Conservation (phyloP, 306 rosid genomes). For the Fragaria nilgerrensis region DNA sequence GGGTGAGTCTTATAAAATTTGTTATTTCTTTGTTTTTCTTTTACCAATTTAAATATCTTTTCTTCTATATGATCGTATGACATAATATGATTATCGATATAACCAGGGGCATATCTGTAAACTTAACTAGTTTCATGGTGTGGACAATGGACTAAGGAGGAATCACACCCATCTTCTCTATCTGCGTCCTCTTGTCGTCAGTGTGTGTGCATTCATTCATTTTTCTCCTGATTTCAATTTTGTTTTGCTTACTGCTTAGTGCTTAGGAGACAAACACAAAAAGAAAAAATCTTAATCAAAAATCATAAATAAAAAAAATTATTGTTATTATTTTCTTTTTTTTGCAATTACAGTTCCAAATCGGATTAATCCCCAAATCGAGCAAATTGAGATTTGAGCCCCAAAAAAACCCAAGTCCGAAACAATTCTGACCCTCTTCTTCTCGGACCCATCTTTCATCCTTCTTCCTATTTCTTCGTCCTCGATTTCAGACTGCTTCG, state of each 20-base stretch:
- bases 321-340: background rate
- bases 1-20: background rate
- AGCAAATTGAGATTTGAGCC: constrained; percentile 19
- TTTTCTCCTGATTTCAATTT: background rate
- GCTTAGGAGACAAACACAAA: background rate
- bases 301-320: constrained; percentile 1
- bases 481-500: constrained; percentile 10
- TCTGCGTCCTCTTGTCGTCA: background rate
- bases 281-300: background rate
- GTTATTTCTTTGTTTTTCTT: too few species aligned
- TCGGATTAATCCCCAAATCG: constrained; percentile 22
- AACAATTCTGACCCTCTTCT: constrained; percentile 12
- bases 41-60: background rate
- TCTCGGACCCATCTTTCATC: constrained; percentile 4
- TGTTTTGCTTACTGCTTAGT: background rate
- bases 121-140: background rate
- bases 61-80: fast-evolving
- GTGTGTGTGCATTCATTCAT: background rate
- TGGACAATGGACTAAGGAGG: background rate
- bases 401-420: constrained; percentile 13
- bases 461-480: constrained; percentile 15
- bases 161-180: background rate
- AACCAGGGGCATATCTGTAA: constrained; percentile 21
- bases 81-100: background rate
- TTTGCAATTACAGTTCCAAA: background rate